phyloP scores from a whole-genome alignment of 345 rosid genomes.

The Hibiscus syriacus region DNA sequence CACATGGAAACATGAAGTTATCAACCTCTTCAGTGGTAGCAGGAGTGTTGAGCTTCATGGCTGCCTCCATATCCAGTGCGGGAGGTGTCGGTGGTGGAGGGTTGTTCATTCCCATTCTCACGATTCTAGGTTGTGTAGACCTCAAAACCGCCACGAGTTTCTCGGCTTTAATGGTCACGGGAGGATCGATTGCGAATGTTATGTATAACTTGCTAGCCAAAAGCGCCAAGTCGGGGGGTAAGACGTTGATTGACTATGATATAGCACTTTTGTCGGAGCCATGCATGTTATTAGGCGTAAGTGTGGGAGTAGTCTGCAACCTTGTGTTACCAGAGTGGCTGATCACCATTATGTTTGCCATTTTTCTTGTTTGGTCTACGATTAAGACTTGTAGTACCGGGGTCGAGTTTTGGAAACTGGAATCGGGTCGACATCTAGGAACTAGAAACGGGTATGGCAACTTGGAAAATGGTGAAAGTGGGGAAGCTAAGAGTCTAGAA shows the following conservation, averaged over 20 bases:
- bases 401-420: slow-evolving; percentile 47
- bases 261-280: too few species aligned
- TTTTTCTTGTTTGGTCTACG: slow-evolving; percentile 74
- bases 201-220: slow-evolving; percentile 33
- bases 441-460: slow-evolving; percentile 16
- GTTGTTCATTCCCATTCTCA: too few species aligned
- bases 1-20: slow-evolving; percentile 24
- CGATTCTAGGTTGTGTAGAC: too few species aligned
- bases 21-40: too few species aligned
- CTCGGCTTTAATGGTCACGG: too few species aligned
- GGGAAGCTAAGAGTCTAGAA: slow-evolving; percentile 16
- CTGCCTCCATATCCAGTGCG: slow-evolving; percentile 74
- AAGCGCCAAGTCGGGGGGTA: slow-evolving; percentile 38
- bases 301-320: too few species aligned
- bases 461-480: too few species aligned
- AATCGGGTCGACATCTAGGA: slow-evolving; percentile 34
- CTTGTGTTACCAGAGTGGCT: slow-evolving; percentile 94
- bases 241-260: too few species aligned
- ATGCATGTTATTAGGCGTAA: too few species aligned
- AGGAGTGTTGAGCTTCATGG: slow-evolving; percentile 52
- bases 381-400: slow-evolving; percentile 65
- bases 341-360: slow-evolving; percentile 57
- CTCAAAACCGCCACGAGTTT: too few species aligned
- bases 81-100: too few species aligned
- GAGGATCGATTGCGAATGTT: too few species aligned